A percentile compares a stretch with the other conserved stretches of the same genome.
Conservation (phyloP, 208 protist genomes). For the Trypanosoma melophagium region DNA sequence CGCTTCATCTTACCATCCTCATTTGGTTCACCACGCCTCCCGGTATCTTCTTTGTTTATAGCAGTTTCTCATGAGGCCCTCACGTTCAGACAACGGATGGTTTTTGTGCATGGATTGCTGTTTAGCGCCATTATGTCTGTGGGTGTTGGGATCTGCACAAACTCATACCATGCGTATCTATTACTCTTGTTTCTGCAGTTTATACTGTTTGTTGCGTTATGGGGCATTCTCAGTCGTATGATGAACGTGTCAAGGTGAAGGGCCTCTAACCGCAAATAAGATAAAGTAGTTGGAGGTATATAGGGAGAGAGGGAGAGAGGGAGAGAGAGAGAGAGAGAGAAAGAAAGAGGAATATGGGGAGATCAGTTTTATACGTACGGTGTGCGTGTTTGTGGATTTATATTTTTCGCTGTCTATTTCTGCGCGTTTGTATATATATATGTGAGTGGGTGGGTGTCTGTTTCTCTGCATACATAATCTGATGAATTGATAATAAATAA, state of each 20-base stretch:
- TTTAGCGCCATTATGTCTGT: slow-evolving; percentile 14
- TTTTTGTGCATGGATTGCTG: slow-evolving; percentile 31
- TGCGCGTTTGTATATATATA: slow-evolving; percentile 2
- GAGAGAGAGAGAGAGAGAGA: slow-evolving; percentile 1
- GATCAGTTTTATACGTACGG: neutral
- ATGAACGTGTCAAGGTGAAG: slow-evolving; percentile 14
- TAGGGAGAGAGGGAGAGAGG: neutral
- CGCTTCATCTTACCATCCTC: slow-evolving; percentile 31
- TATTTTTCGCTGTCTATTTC: neutral
- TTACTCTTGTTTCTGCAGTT: slow-evolving; percentile 17
- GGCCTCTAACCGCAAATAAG: too few relatives aligned
- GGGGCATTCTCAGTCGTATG: slow-evolving; percentile 8
- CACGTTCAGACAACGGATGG: slow-evolving; percentile 24
- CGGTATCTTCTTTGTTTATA: slow-evolving; percentile 26
- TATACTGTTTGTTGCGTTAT: slow-evolving; percentile 17
- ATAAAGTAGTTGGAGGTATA: neutral
- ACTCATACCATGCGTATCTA: slow-evolving; percentile 20
- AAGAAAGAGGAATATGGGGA: neutral
- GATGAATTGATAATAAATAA: too few relatives aligned
- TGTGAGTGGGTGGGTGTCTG: too few relatives aligned
- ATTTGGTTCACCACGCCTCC: slow-evolving; percentile 12
- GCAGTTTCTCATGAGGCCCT: slow-evolving; percentile 28
- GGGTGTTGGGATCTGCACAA: slow-evolving; percentile 16
- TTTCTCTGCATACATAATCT: too few relatives aligned
- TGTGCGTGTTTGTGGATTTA: neutral